Conservation (phyloP, 345 rosid genomes). For the Pelargonium nanum region DNA sequence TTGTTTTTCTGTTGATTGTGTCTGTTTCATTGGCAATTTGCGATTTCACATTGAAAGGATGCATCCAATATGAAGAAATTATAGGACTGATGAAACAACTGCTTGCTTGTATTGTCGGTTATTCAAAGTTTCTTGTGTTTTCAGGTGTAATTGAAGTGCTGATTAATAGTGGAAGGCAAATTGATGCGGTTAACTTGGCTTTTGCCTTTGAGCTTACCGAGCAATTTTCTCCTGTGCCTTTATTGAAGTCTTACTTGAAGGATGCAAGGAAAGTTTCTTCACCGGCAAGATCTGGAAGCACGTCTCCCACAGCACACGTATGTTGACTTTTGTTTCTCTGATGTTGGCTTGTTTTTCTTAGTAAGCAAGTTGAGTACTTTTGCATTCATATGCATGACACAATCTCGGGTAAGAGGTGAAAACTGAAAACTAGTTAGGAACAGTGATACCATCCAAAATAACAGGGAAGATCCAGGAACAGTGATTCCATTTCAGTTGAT, state of each 20-base stretch:
- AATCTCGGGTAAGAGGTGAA: too few species aligned
- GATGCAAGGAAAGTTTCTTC: slow-evolving; percentile 68
- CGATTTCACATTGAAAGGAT: not conserved
- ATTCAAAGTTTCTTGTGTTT: slow-evolving; percentile 3
- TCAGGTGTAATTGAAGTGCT: slow-evolving; percentile 83
- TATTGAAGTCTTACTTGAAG: slow-evolving; percentile 74
- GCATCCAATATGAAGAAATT: not conserved
- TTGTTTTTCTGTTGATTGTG: too few species aligned
- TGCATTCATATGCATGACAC: too few species aligned
- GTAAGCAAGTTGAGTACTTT: too few species aligned
- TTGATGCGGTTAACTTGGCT: slow-evolving; percentile 95
- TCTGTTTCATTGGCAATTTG: not conserved
- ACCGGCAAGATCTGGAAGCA: slow-evolving; percentile 49
- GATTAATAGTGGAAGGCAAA: slow-evolving; percentile 77
- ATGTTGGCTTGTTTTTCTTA: too few species aligned
- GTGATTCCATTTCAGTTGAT: too few species aligned
- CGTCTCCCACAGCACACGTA: slow-evolving; percentile 59
- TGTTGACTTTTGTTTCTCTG: too few species aligned
- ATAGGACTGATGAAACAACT: not conserved
- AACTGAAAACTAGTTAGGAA: too few species aligned
- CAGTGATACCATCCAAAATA: too few species aligned
- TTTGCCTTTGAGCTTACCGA: slow-evolving; percentile 86
- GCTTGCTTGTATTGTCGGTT: too few species aligned
- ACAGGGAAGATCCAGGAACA: too few species aligned
- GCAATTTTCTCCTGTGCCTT: slow-evolving; percentile 68